Evolutionary conservation across 2,329 filamentous ascomycete genomes (phyloP), one percentile per base, ranked within the genome.

Genomic region (Nectriaceae sp.): DNA sequence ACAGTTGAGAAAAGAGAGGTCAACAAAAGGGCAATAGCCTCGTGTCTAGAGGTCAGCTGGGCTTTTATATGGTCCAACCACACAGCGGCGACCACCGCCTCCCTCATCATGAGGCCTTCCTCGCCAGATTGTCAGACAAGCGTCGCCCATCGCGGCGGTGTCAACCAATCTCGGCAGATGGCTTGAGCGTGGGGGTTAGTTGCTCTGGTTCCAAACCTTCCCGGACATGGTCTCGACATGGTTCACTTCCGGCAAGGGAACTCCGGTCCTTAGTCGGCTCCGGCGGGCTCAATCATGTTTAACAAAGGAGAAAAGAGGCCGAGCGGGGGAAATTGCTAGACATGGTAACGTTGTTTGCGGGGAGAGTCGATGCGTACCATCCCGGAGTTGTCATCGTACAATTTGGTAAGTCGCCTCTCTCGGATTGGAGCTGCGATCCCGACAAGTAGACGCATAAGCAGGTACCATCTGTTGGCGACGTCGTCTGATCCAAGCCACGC

Each of bases 81-180:
- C 26, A 8, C 26, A 15, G 8, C 26, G 15, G 15, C 15, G 26
- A 31, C 26, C 26, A 8, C 26, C 15, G 8, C 26, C 8, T 31
- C n/a, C 8, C 8, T 15, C 26, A 31, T 31, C 26, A 31, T 31
- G 26, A 31, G 26, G 26, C 26, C 15, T 31, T 8, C 8, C 26
- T 15, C 8, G 26, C 26, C 15, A n/a, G n/a, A 31, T 15, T 8
- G 33, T 6, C 33, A 37, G 16, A 16, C 16, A 37, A 37, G 16
- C 33, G 18, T 37, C 33, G 6, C 16, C 33, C 10, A 18, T 37
- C 26, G 15, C 26, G 26, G 26, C 26, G 26, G 26, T 37, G 10
- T 37, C 33, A 18, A n/a, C n/a, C n/a, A n/a, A n/a, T 37, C 33
- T 37, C 33, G 33, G 33, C 33, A 37, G 33, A 37, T 37, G 33